A percentile compares a stretch with the other conserved stretches of the same genome.
phyloP scores from a whole-genome alignment of 108 stramenopile species.

The Mediolabrus comicus region DNA sequence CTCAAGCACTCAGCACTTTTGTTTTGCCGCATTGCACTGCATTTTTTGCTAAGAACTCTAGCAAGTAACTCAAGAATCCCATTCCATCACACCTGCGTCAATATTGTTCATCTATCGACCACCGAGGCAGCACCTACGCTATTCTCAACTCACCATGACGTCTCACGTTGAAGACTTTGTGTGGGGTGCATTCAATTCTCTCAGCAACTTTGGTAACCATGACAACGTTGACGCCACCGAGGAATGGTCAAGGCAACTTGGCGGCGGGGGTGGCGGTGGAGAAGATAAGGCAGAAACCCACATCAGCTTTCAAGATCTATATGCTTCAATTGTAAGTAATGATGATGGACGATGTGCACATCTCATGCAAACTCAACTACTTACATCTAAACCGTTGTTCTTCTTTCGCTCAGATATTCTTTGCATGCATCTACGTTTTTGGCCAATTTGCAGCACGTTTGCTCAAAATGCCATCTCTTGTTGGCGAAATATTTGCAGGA shows the following conservation, averaged over 20 bases:
- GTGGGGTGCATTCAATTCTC: background rate
- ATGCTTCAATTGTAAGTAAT: conserved; percentile 39
- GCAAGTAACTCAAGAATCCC: no score
- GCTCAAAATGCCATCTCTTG: conserved; percentile 72
- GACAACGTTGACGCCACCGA: background rate
- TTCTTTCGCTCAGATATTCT: conserved; percentile 40
- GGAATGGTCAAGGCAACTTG: conserved; percentile 1
- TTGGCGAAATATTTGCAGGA: conserved; percentile 80
- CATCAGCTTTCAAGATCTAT: conserved; percentile 70
- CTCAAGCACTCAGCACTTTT: no score
- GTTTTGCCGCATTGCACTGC: no score
- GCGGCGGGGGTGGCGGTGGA: conserved; percentile 1
- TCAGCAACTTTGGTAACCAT: background rate
- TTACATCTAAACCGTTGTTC: no score
- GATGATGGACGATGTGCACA: background rate
- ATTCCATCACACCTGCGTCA: no score
- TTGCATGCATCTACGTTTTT: conserved; percentile 57
- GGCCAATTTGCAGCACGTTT: conserved; percentile 51
- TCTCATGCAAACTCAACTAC: background rate
- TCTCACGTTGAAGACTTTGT: background rate
- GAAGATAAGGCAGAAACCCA: conserved; percentile 45
- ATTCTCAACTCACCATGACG: background rate
- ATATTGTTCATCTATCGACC: no score
- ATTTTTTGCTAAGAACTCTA: no score
- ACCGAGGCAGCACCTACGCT: no score